phyloP scores from a whole-genome alignment of 768 basidiomycete genomes.

The Boletus tomentosulus region DNA sequence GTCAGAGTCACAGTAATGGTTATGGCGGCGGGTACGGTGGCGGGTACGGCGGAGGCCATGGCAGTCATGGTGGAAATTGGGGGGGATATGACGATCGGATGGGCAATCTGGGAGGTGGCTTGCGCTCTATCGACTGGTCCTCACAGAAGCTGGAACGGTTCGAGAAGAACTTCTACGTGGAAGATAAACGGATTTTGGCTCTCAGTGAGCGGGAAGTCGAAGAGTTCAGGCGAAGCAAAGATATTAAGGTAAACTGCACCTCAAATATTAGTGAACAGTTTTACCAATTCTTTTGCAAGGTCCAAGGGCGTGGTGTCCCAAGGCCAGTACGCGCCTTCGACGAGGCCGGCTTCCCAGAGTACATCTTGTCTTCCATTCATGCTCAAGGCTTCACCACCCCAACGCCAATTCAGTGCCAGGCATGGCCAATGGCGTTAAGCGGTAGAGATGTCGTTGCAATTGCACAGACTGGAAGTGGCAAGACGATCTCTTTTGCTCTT shows the following conservation, averaged over 20 bases:
- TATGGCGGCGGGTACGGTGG: slow-evolving; percentile 33
- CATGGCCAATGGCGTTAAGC: slow-evolving; percentile 98
- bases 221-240: slow-evolving; percentile 77
- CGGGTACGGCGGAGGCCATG: slow-evolving; percentile 26
- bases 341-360: slow-evolving; percentile 94
- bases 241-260: slow-evolving; percentile 66
- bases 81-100: slow-evolving; percentile 59
- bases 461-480: slow-evolving; percentile 97
- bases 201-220: slow-evolving; percentile 84
- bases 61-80: slow-evolving; percentile 29
- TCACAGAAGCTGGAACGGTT: slow-evolving; percentile 72
- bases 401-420: slow-evolving; percentile 96
- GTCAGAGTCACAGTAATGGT: slow-evolving; percentile 32
- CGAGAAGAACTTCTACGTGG: slow-evolving; percentile 97
- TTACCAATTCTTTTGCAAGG: slow-evolving; percentile 39
- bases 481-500: slow-evolving; percentile 97
- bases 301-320: slow-evolving; percentile 85
- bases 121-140: slow-evolving; percentile 85
- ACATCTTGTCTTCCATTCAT: slow-evolving; percentile 88
- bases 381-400: slow-evolving; percentile 90
- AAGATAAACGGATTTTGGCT: slow-evolving; percentile 78
- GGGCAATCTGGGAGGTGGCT: slow-evolving; percentile 75
- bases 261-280: not conserved
- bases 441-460: slow-evolving; percentile 95
- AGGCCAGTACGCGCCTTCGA: slow-evolving; percentile 90